These are phyloP conservation scores for Nannizzia gypsea DNA, from an alignment of 2,329 filamentous ascomycete genomes.

Conservation along the genomic window DNA sequence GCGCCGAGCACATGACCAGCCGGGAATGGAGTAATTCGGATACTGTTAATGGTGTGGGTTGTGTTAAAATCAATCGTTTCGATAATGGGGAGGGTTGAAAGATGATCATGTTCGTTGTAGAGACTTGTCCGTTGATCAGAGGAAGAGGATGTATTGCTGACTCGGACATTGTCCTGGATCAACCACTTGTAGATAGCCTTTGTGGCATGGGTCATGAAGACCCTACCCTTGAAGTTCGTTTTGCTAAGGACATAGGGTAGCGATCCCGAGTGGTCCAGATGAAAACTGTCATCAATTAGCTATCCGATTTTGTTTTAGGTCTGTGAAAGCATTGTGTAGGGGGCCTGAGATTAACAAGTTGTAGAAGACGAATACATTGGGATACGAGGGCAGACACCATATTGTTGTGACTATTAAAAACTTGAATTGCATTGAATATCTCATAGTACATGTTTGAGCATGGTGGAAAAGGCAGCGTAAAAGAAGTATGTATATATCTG, in stretches of 20 bases:
- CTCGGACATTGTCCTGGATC: constrained; percentile 90
- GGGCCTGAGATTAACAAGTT: background rate
- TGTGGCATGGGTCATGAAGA: constrained; percentile 98
- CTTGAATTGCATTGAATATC: constrained; percentile 4
- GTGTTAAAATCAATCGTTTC: constrained; percentile 98
- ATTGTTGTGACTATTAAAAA: background rate
- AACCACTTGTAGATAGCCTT: constrained; percentile 99
- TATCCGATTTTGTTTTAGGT: background rate
- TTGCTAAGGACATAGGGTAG: constrained; percentile 94
- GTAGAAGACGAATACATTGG: background rate
- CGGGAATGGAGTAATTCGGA: constrained; percentile 91
- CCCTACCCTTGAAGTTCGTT: constrained; percentile 90
- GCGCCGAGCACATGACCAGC: constrained; percentile 96
- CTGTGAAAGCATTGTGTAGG: background rate
- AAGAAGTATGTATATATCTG: background rate
- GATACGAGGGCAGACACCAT: background rate
- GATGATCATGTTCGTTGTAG: constrained; percentile 90
- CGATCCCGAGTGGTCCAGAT: constrained; percentile 97
- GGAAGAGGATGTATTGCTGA: constrained; percentile 57
- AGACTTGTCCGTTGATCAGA: constrained; percentile 55
- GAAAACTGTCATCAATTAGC: constrained; percentile 55
- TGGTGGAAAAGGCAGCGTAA: background rate
- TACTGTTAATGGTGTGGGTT: constrained; percentile 91
- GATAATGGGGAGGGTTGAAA: constrained; percentile 85
- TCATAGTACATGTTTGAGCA: constrained; percentile 5